phyloP scores from a whole-genome alignment of 371 early-diverging fungal genomes.

The Actinomortierella ambigua region DNA sequence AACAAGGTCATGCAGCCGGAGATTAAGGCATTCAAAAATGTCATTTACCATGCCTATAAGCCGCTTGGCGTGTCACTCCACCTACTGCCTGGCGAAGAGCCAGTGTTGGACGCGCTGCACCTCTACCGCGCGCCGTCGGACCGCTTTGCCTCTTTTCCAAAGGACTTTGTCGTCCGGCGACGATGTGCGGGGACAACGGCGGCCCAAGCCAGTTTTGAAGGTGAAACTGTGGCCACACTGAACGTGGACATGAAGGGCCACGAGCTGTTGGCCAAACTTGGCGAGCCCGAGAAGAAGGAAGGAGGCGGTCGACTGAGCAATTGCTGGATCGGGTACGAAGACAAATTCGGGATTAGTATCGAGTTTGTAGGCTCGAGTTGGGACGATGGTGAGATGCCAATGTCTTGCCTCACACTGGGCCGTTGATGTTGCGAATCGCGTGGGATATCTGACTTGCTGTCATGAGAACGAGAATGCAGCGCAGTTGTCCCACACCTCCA shows the following conservation, averaged over 20 bases:
- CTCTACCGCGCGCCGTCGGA: slow-evolving; percentile 23
- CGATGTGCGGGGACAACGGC: not conserved
- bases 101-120: slow-evolving; percentile 22
- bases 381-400: no score
- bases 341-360: no score
- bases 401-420: no score
- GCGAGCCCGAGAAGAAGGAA: slow-evolving; percentile 35
- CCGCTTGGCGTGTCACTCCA: slow-evolving; percentile 30
- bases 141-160: slow-evolving; percentile 29
- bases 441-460: no score
- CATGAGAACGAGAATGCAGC: no score
- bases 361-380: no score
- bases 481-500: no score
- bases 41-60: slow-evolving; percentile 22
- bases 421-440: no score
- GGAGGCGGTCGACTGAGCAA: slow-evolving; percentile 28
- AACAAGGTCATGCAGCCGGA: slow-evolving; percentile 5
- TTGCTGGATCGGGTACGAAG: slow-evolving; percentile 39
- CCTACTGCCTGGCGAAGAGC: slow-evolving; percentile 16
- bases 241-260: slow-evolving; percentile 21
- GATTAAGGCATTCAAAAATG: slow-evolving; percentile 24
- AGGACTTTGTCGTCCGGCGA: slow-evolving; percentile 5
- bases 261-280: slow-evolving; percentile 19
- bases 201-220: no score
- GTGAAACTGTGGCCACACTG: slow-evolving; percentile 4